phyloP scores from a whole-genome alignment of 73 alveolate species.

The Urostyla sp. region DNA sequence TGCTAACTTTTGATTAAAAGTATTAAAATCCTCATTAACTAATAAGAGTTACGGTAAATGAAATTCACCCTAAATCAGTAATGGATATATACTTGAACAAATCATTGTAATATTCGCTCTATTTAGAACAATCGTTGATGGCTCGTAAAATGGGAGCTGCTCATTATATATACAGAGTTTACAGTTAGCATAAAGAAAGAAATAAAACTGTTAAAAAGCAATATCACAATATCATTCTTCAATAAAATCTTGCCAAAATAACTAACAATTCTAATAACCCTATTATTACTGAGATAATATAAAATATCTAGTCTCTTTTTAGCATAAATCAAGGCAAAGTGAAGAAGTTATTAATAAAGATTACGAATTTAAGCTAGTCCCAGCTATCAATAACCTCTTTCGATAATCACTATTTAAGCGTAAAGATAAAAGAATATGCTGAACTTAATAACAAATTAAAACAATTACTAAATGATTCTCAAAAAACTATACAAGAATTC shows the following conservation, averaged over 20 bases:
- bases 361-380: too few relatives aligned
- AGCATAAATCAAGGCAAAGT: too few relatives aligned
- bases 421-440: neutral
- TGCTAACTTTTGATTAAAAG: neutral
- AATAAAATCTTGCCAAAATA: too few relatives aligned
- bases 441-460: neutral
- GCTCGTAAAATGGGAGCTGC: constrained; percentile 21
- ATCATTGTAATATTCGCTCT: constrained; percentile 19
- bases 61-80: neutral
- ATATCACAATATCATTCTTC: too few relatives aligned
- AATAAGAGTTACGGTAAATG: neutral
- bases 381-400: too few relatives aligned
- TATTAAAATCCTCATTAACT: neutral
- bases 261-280: too few relatives aligned
- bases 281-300: too few relatives aligned
- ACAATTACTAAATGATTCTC: neutral
- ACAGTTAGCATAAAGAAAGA: neutral
- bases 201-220: neutral
- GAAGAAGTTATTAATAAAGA: too few relatives aligned
- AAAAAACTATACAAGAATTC: neutral
- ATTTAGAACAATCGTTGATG: neutral
- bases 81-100: neutral
- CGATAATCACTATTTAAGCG: neutral
- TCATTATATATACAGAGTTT: constrained; percentile 19
- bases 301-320: too few relatives aligned